These are phyloP conservation scores for Heterobasidion annosum DNA, from an alignment of 1,284 basidiomycete species.

Conservation along the genomic window DNA sequence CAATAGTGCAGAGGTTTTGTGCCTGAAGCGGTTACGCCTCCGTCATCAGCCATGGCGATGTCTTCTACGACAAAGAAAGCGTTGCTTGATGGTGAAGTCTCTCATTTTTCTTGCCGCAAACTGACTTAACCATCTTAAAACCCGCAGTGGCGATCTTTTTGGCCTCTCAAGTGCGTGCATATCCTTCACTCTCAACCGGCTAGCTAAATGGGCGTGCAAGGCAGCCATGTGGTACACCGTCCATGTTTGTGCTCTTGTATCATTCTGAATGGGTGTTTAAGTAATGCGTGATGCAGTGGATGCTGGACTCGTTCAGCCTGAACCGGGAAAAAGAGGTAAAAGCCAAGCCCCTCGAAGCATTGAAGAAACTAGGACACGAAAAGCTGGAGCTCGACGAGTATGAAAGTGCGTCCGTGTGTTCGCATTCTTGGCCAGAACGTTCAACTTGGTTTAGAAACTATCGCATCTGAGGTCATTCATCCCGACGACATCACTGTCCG, in stretches of 20 bases:
- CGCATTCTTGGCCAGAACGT: not conserved
- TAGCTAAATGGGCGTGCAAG: constrained; percentile 18
- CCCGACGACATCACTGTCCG: constrained; percentile 74
- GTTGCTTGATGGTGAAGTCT: constrained; percentile 10
- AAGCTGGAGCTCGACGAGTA: constrained; percentile 72
- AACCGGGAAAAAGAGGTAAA: constrained; percentile 55
- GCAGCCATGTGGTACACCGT: constrained; percentile 43
- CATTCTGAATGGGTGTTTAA: not conserved
- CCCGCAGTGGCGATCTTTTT: constrained; percentile 47
- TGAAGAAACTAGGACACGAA: constrained; percentile 67
- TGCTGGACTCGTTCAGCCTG: constrained; percentile 33
- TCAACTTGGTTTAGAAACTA: constrained; percentile 42
- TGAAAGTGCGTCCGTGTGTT: constrained; percentile 46
- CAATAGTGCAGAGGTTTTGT: too few relatives aligned
- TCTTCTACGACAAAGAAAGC: constrained; percentile 11
- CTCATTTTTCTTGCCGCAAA: not conserved
- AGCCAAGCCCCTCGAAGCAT: constrained; percentile 60
- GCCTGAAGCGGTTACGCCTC: too few relatives aligned
- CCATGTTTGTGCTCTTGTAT: constrained; percentile 1
- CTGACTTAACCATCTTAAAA: not conserved
- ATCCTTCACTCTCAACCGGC: constrained; percentile 10
- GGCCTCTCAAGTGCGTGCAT: constrained; percentile 48
- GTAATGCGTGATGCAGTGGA: constrained; percentile 25
- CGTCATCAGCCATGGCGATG: constrained; percentile 7
- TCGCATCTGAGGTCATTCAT: constrained; percentile 80